These are phyloP conservation scores for Parastagonospora avenae DNA, from an alignment of 2,329 filamentous ascomycete genomes.

Conservation along the genomic window DNA sequence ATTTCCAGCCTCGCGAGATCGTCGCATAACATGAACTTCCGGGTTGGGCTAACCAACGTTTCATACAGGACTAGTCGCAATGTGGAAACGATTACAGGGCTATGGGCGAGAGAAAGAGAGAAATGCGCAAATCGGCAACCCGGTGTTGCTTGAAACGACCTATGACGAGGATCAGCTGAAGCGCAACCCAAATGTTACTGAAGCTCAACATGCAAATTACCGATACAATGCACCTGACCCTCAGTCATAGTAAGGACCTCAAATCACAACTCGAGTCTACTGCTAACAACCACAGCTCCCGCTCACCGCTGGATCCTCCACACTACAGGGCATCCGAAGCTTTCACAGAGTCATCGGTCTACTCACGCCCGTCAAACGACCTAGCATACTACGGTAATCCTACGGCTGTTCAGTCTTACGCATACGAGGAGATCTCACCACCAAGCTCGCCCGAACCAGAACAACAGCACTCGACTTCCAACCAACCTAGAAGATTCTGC, in stretches of 20 bases:
- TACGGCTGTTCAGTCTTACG: conserved; percentile 22
- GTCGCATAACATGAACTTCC: background rate
- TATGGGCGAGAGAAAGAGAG: conserved; percentile 50
- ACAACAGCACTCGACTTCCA: conserved; percentile 16
- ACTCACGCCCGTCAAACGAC: conserved; percentile 61
- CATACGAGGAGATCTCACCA: conserved; percentile 43
- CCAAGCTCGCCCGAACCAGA: conserved; percentile 48
- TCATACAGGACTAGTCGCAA: conserved; percentile 27
- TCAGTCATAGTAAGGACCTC: conserved; percentile 29
- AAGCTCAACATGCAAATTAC: conserved; percentile 35
- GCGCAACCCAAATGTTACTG: conserved; percentile 39
- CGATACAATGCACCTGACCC: conserved; percentile 28
- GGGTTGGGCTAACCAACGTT: conserved; percentile 30
- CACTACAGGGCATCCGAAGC: conserved; percentile 34
- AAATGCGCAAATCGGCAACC: conserved; percentile 47
- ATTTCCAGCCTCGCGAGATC: background rate
- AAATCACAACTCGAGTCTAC: background rate
- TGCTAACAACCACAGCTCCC: conserved; percentile 17
- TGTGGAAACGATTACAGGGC: conserved; percentile 62
- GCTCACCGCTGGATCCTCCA: conserved; percentile 28
- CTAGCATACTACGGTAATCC: conserved; percentile 28
- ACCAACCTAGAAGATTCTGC: conserved; percentile 33
- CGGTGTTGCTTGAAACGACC: conserved; percentile 53
- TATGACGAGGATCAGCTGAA: conserved; percentile 53
- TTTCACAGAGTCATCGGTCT: conserved; percentile 60